Base-by-base conservation (phyloP, 2,329 filamentous ascomycete species). In the Didymella pomorum region DNA sequence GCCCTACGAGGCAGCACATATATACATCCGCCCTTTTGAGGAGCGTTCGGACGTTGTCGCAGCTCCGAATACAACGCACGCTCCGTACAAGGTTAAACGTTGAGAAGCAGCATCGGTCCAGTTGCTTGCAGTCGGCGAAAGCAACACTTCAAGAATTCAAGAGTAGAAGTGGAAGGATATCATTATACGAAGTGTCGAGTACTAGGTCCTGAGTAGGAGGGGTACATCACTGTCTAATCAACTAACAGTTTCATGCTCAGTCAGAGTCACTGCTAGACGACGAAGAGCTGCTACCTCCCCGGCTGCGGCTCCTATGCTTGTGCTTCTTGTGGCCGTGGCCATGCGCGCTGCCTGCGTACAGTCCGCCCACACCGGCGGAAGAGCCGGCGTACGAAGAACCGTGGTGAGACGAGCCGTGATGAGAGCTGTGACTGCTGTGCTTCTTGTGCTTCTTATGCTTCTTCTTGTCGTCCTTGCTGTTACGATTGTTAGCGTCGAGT, bases 391-490 rank as follows among this genome's bases (percentile, higher is more conserved):
- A 68, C 16, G 67, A 66, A n/a, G 62, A 68, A 21, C 69, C 65
- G 47, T 72, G 67, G 26, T 70, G 58, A 4, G 67, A 66, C n/a
- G 62, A 68, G 26, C 69, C 64, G 47, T 72, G 67, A 25, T 70
- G 58, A 2, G 67, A 71, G 42, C 72, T 51, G 42, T 70, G 63
- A 37, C 58, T 71, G 43, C 67, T 47, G 52, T 76, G 66, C 59
- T 73, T 73, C 63, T 74, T 72, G 51, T 76, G 64, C 65, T 76
- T 76, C 64, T 76, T 76, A 28, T 75, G 66, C 56, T 77, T 74
- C 65, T 75, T 74, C 35, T 73, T 70, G 60, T 74, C 69, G 11
- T 72, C 70, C 44, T 71, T 71, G 45, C 66, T 69, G 47, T 4
- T 9, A 39, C 23, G 44, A 6, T 7, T 44, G 54, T 68, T 48